phyloP scores from a whole-genome alignment of 345 rosid species.

The Kandelia obovata region DNA sequence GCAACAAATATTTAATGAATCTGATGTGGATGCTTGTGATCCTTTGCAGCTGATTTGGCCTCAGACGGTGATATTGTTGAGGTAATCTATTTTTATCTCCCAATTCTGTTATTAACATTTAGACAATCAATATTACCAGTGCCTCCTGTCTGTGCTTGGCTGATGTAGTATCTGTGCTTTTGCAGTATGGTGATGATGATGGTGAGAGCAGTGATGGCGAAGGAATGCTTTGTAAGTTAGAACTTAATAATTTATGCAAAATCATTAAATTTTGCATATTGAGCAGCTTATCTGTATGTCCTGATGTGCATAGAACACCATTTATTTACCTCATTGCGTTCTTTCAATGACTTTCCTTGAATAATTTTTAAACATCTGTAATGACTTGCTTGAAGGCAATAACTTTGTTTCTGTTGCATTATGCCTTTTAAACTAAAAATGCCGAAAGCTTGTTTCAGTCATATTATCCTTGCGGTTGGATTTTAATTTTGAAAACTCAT shows the following conservation, averaged over 20 bases:
- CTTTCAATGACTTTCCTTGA: no score
- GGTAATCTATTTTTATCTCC: constrained; percentile 37
- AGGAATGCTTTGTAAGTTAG: constrained; percentile 91
- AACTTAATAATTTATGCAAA: background rate
- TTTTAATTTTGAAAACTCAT: no score
- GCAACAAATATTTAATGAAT: background rate
- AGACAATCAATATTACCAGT: background rate
- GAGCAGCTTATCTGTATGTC: background rate
- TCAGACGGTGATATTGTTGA: constrained; percentile 49
- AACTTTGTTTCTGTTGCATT: no score
- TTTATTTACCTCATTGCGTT: no score
- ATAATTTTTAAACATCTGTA: no score
- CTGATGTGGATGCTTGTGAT: constrained; percentile 21
- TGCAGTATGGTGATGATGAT: constrained; percentile 58
- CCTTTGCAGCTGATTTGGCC: constrained; percentile 57
- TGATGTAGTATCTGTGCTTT: constrained; percentile 5
- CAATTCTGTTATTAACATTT: background rate
- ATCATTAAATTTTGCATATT: background rate
- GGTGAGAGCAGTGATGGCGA: constrained; percentile 80
- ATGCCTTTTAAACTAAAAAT: no score
- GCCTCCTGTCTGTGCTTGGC: background rate
- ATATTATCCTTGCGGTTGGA: no score
- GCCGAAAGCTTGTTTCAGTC: no score
- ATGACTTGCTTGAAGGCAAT: no score
- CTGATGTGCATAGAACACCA: background rate